Evolutionary conservation across 306 rosid genomes (phyloP), one percentile per base, ranked within the genome.

Genomic region (Sesbania bispinosa): DNA sequence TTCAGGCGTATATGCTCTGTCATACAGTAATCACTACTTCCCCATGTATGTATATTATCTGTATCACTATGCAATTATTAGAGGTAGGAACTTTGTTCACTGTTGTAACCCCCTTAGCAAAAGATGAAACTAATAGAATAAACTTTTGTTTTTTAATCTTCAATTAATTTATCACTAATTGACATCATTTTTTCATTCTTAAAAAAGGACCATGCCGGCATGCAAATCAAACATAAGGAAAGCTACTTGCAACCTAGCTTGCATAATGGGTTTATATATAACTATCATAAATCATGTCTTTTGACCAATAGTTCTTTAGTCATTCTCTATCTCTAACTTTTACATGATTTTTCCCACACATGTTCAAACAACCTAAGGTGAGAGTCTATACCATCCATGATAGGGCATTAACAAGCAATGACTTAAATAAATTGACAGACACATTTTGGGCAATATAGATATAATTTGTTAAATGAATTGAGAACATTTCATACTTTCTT

Each of bases 401-500:
- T 30, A 11, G n/a, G 18, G 29, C 21, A 19, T 38, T 13, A 73
- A 29, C 43, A 3, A 63, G 18, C 46, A 15, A 38, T 2, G 26
- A 54, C 13, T 42, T 30, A 2, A 50, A 72, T 46, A 2, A 14
- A 65, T 6, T 42, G 24, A 39, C 36, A 53, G 18, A 67, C 30
- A 0, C 35, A 4, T 8, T 24, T 24, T 36, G 47, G 69, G 14
- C 16, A 21, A 11, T 48, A 16, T 38, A 8, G 68, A 46, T 45
- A 5, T 62, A 2, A 10, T 62, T 63, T 10, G 32, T 51, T 21
- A 79, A 3, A 41, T 42, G 7, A 45, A 42, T 62, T 35, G 57
- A 10, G 42, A 26, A 36, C 38, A 55, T 43, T 8, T 48, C 11
- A 7, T 75, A 90, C 97, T 79, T 87, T 80, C 82, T 79, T 57